Evolutionary conservation across 768 basidiomycete species (phyloP), one percentile per base, ranked within the genome.

Genomic region (Termitomyces sp.): DNA sequence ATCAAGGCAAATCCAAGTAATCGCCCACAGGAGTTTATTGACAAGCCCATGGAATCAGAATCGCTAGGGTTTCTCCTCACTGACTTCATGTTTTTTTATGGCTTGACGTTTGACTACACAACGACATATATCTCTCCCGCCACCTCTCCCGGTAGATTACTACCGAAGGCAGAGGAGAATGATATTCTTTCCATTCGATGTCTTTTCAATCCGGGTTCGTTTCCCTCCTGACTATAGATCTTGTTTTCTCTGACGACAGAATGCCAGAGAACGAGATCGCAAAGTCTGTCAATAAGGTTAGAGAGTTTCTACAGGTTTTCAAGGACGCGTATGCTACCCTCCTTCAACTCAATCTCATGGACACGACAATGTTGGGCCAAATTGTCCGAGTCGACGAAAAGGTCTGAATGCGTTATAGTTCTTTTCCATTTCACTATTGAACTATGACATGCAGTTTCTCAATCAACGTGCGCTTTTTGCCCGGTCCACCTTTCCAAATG

Each of bases 21-120:
- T n/a, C 78, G 81, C 5, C 67, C 78, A 5, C 68, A 67, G 2
- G 76, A 77, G 50, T 75, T 76, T 40, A 60, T 78, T 38, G 65
- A 70, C 32, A 64, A 70, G 52, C 83, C 86, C 5, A 67, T 77
- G 50, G 71, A 77, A 60, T 80, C 75, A 44, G 66, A 74, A 53
- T 75, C 76, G 0, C 74, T 89, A 2, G 88, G 88, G 5, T 67
- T 73, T 2, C 74, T 90, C 7, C 68, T 89, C 20, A 65, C 78
- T 23, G 85, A 86, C 59, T 88, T 90, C 61, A 74, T 89, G 58
- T 74, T 80, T 62, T 81, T 85, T 44, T 91, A 89, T 63, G 86
- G 81, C 15, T 67, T 72, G 20, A 50, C 63, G 0, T 78, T 79
- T 56, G 70, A 73, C 1, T 80, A 77, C 59, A 54, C 61, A 16